A percentile compares a stretch with the other conserved stretches of the same genome.
These are phyloP conservation scores for Tylopilus subfusipes DNA, from an alignment of 768 basidiomycete genomes.

Conservation along the genomic window DNA sequence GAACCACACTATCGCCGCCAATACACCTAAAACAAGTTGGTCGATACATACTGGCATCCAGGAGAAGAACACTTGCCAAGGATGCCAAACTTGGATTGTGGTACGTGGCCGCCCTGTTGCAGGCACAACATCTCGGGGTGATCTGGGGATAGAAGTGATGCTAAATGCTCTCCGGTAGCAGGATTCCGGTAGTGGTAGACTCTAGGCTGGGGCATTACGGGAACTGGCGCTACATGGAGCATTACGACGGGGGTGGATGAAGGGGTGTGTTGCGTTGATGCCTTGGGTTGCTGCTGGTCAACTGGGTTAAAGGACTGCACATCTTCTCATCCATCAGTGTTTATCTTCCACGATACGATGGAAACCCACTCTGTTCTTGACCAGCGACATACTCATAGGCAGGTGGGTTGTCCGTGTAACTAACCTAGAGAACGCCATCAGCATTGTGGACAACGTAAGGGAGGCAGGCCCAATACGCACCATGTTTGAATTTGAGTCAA, in stretches of 20 bases:
- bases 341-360: neutral
- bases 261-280: neutral
- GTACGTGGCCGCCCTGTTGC: conserved; percentile 68
- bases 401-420: conserved; percentile 41
- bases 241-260: conserved; percentile 14
- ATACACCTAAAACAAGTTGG: conserved; percentile 46
- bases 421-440: conserved; percentile 13
- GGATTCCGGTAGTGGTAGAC: conserved; percentile 73
- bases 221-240: conserved; percentile 30
- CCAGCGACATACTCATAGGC: conserved; percentile 43
- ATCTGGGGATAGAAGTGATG: conserved; percentile 66
- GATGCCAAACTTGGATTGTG: conserved; percentile 61
- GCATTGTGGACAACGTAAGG: neutral
- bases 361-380: conserved; percentile 19
- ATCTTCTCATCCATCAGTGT: conserved; percentile 8
- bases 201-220: conserved; percentile 40
- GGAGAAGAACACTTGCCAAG: conserved; percentile 48
- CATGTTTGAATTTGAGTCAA: conserved; percentile 26
- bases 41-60: neutral
- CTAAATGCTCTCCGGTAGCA: conserved; percentile 49
- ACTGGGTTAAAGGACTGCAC: neutral
- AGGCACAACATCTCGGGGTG: conserved; percentile 85
- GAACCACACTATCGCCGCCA: conserved; percentile 87
- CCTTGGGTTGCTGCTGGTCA: conserved; percentile 15
- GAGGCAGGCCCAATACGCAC: conserved; percentile 4